These are phyloP conservation scores for Boletus mariae DNA, from an alignment of 1,284 basidiomycete species.

Conservation along the genomic window DNA sequence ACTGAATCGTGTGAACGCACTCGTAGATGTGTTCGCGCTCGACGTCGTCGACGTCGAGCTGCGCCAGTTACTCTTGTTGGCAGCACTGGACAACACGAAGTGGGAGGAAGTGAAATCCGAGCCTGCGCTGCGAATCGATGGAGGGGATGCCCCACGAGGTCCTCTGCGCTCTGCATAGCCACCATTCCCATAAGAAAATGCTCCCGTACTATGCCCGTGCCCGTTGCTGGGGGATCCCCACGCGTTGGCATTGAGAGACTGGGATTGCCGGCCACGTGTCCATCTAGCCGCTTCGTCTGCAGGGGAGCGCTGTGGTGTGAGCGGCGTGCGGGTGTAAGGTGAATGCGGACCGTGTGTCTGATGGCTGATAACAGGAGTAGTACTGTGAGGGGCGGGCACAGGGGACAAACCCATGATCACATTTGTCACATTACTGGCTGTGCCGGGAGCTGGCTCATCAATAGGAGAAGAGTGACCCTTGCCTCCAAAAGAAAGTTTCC, in stretches of 20 bases:
- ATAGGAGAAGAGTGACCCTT: slow-evolving; percentile 46
- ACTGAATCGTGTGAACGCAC: slow-evolving; percentile 74
- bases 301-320: slow-evolving; percentile 36
- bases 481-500: slow-evolving; percentile 71
- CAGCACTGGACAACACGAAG: slow-evolving; percentile 20
- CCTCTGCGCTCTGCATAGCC: slow-evolving; percentile 21
- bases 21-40: slow-evolving; percentile 63
- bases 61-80: slow-evolving; percentile 60
- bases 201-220: slow-evolving; percentile 11
- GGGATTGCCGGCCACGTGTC: slow-evolving; percentile 33
- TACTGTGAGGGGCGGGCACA: slow-evolving; percentile 10
- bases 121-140: slow-evolving; percentile 46
- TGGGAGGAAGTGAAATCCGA: slow-evolving; percentile 18
- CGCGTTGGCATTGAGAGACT: slow-evolving; percentile 14
- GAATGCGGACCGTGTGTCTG: slow-evolving; percentile 25
- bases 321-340: slow-evolving; percentile 28
- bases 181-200: slow-evolving; percentile 12
- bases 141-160: slow-evolving; percentile 24
- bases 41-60: slow-evolving; percentile 65
- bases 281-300: slow-evolving; percentile 33
- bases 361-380: slow-evolving; percentile 13
- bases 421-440: slow-evolving; percentile 65
- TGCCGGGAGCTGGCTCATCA: slow-evolving; percentile 44
- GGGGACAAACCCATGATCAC: slow-evolving; percentile 57
- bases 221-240: slow-evolving; percentile 17